These are phyloP conservation scores for Kodamaea nitidulidarum DNA, from an alignment of 805 yeast genomes.

Conservation along the genomic window DNA sequence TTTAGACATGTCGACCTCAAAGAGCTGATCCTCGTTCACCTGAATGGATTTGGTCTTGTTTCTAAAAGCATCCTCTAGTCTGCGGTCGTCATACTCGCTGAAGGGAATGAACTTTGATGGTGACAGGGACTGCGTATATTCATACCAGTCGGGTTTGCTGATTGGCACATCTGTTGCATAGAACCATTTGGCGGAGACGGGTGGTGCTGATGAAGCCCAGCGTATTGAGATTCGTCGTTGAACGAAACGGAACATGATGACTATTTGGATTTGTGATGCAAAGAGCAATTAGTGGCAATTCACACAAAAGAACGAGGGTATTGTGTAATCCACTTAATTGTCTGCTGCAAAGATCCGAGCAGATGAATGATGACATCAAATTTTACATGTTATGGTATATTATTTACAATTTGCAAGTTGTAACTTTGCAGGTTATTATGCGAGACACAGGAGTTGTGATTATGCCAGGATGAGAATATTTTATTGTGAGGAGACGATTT, in stretches of 20 bases:
- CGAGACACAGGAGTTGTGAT: too few species aligned
- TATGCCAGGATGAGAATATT: too few species aligned
- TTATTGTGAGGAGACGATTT: too few species aligned
- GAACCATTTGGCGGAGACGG: conserved; percentile 53
- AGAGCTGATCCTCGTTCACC: conserved; percentile 79
- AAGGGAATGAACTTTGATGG: conserved; percentile 68
- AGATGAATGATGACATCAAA: too few species aligned
- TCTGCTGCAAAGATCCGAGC: too few species aligned
- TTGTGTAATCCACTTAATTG: too few species aligned
- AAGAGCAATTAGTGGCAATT: too few species aligned
- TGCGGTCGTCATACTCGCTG: conserved; percentile 54
- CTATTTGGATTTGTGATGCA: too few species aligned
- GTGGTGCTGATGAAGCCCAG: conserved; percentile 1
- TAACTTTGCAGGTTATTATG: too few species aligned
- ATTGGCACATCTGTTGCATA: conserved; percentile 78
- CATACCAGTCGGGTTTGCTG: conserved; percentile 58
- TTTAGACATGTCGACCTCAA: conserved; percentile 59
- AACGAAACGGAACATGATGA: not conserved
- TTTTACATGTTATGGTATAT: too few species aligned
- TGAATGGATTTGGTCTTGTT: conserved; percentile 30
- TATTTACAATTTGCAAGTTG: too few species aligned
- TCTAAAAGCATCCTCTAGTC: conserved; percentile 51
- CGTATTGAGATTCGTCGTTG: not conserved
- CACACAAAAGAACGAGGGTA: too few species aligned
- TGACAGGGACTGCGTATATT: conserved; percentile 46